phyloP scores from a whole-genome alignment of 345 rosid species.

The Trapa incisa region DNA sequence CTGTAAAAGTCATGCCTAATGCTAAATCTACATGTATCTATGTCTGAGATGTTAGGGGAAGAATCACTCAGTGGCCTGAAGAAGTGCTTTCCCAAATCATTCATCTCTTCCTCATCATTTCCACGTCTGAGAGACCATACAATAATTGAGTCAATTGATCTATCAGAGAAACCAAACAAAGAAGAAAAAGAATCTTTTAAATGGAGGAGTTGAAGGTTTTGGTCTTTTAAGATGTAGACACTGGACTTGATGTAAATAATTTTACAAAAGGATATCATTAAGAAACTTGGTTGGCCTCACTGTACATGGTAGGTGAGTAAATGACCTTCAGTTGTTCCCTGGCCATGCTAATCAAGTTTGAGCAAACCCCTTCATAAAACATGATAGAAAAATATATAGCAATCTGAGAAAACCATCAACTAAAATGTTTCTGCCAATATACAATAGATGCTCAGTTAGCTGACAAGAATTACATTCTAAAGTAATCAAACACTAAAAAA shows the following conservation, averaged over 20 bases:
- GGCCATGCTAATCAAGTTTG: neutral
- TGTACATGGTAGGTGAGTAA: neutral
- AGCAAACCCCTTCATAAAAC: neutral
- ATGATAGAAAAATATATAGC: neutral
- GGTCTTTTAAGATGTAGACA: neutral
- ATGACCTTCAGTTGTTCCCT: neutral
- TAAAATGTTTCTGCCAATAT: neutral
- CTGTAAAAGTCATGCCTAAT: constrained; percentile 61
- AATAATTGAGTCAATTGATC: neutral
- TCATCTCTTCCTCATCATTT: constrained; percentile 70
- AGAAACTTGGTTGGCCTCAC: neutral
- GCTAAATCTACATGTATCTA: constrained; percentile 76
- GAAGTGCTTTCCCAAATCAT: constrained; percentile 41
- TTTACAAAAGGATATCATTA: neutral
- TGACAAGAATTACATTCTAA: neutral
- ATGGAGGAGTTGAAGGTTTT: neutral
- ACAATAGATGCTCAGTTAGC: neutral
- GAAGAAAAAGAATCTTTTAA: neutral
- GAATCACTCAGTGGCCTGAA: constrained; percentile 56
- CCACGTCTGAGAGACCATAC: constrained; percentile 22
- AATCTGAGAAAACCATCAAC: neutral
- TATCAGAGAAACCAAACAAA: neutral
- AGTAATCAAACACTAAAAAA: neutral
- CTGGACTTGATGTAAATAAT: neutral
- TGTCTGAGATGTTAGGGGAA: constrained; percentile 49